Conservation (phyloP, 306 rosid species). For the Dryas drummondii region DNA sequence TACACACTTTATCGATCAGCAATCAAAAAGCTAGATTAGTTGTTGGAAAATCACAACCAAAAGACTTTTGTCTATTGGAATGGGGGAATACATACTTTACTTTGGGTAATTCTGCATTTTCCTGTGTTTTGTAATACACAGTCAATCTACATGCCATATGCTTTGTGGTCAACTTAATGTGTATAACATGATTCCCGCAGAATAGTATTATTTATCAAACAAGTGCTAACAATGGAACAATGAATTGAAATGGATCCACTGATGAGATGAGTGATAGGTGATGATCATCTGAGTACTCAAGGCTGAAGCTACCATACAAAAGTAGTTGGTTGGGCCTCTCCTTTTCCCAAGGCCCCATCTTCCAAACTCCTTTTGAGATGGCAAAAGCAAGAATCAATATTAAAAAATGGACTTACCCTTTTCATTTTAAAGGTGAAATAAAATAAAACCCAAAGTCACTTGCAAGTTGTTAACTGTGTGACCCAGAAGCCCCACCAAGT, state of each 20-base stretch:
- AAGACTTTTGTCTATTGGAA: not conserved
- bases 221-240: no score
- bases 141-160: not conserved
- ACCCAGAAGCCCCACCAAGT: slow-evolving; percentile 36
- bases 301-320: slow-evolving; percentile 20
- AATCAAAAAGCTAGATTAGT: not conserved
- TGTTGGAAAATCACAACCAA: not conserved
- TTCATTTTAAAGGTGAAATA: not conserved
- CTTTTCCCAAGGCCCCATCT: slow-evolving; percentile 42
- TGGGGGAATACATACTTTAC: no score
- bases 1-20: not conserved
- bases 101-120: not conserved
- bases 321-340: slow-evolving; percentile 21
- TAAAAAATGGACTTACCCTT: slow-evolving; percentile 7
- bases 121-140: not conserved
- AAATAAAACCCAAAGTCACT: slow-evolving; percentile 29
- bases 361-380: slow-evolving; percentile 19
- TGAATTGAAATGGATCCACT: no score
- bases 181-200: no score
- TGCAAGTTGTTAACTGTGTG: slow-evolving; percentile 14
- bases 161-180: not conserved
- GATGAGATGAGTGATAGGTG: no score
- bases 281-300: not conserved
- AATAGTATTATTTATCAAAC: no score
- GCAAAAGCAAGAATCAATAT: not conserved